Evolutionary conservation across 257 asterid species (phyloP).

Genomic region (Solanum peruvianum): DNA sequence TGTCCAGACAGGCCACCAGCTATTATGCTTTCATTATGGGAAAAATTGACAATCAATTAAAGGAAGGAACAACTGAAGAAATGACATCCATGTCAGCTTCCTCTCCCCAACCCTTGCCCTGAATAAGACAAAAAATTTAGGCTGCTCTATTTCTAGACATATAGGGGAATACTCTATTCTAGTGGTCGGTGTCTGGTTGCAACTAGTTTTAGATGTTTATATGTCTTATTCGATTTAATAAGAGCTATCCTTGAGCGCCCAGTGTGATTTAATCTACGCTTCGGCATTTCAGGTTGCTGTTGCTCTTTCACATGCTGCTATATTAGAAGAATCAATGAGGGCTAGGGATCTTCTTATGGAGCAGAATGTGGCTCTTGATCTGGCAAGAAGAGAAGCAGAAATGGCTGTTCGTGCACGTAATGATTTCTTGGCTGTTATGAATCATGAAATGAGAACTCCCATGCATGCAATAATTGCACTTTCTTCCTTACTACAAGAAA

Average conservation of each 20-base stretch:
- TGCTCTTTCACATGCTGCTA: conserved; percentile 99
- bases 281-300: conserved; percentile 71
- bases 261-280: not conserved
- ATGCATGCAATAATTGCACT: conserved; percentile 96
- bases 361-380: conserved; percentile 87
- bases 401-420: conserved; percentile 96
- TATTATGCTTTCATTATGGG: not conserved
- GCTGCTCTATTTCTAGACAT: not conserved
- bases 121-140: not conserved
- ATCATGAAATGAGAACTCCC: conserved; percentile 99
- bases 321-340: conserved; percentile 95
- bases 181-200: not conserved
- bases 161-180: not conserved
- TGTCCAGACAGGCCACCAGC: not conserved
- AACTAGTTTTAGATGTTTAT: not conserved
- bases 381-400: conserved; percentile 94
- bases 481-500: conserved; percentile 82
- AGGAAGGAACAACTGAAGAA: not conserved
- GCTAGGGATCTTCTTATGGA: conserved; percentile 93
- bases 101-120: not conserved
- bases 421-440: conserved; percentile 96
- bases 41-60: not conserved
- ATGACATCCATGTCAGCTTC: not conserved
- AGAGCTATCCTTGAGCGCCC: not conserved
- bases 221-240: not conserved